Conservation (phyloP, 116 monocot species). For the Cymodocea nodosa region DNA sequence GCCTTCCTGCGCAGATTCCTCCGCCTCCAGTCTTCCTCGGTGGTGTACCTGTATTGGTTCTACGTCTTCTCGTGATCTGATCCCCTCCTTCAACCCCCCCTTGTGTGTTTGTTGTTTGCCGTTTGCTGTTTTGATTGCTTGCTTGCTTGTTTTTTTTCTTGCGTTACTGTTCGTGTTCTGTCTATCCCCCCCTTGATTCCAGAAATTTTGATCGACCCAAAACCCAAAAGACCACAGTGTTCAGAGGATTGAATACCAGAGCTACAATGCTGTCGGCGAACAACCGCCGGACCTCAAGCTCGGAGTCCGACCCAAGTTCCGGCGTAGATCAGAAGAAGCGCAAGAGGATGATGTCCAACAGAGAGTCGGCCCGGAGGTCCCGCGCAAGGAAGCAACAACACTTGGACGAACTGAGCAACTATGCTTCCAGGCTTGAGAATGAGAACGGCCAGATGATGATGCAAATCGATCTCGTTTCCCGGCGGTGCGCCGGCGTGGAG, state of each 20-base stretch:
- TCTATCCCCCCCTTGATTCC: no score
- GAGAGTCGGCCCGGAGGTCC: conserved; percentile 60
- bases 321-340: conserved; percentile 36
- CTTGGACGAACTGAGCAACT: conserved; percentile 30
- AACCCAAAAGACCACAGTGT: no score
- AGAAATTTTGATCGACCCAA: no score
- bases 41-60: conserved; percentile 14
- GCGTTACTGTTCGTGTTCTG: no score
- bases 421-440: conserved; percentile 18
- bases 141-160: no score
- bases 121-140: no score
- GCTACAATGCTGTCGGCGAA: conserved; percentile 4
- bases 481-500: conserved; percentile 20
- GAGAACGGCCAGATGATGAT: conserved; percentile 26
- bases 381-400: conserved; percentile 59
- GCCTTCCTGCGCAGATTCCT: neutral
- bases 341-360: conserved; percentile 51
- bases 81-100: neutral
- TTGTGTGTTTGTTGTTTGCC: neutral
- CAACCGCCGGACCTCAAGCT: conserved; percentile 16
- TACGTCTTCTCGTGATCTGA: conserved; percentile 10
- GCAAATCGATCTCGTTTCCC: conserved; percentile 16
- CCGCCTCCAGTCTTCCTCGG: conserved; percentile 6
- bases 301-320: conserved; percentile 19
- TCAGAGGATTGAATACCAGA: no score